A percentile compares a stretch with the other conserved stretches of the same genome.
Evolutionary conservation across 371 early-diverging fungal species (phyloP).

Genomic region (Antonospora locustae): DNA sequence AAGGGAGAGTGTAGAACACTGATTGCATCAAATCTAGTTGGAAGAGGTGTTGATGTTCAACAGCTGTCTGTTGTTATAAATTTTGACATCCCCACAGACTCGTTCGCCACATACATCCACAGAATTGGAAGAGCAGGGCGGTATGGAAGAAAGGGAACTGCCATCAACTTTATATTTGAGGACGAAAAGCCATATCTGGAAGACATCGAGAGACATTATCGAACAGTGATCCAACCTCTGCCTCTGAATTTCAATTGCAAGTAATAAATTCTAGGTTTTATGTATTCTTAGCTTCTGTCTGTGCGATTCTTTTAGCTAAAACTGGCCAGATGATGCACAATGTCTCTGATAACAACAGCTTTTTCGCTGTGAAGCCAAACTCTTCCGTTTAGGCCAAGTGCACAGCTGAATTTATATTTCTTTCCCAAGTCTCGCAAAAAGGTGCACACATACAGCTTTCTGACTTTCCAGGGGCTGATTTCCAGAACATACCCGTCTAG

Average conservation of each 20-base stretch:
- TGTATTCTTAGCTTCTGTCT: too few species aligned
- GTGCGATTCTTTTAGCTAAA: too few species aligned
- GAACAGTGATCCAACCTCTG: slow-evolving; percentile 83
- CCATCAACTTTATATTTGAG: slow-evolving; percentile 86
- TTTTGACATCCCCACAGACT: slow-evolving; percentile 85
- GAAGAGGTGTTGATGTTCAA: slow-evolving; percentile 97
- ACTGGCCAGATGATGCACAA: too few species aligned
- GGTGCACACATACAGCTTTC: slow-evolving; percentile 32
- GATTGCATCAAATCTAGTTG: slow-evolving; percentile 89
- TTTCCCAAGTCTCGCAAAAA: slow-evolving; percentile 23
- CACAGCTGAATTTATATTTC: slow-evolving; percentile 20
- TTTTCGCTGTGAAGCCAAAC: slow-evolving; percentile 33
- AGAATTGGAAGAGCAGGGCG: slow-evolving; percentile 95
- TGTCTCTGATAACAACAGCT: slow-evolving; percentile 13
- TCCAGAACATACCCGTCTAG: slow-evolving; percentile 30
- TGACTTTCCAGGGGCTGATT: slow-evolving; percentile 29
- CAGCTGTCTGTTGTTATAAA: slow-evolving; percentile 92
- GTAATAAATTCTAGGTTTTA: too few species aligned
- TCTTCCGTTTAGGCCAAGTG: slow-evolving; percentile 49
- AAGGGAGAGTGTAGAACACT: slow-evolving; percentile 71
- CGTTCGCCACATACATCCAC: slow-evolving; percentile 64
- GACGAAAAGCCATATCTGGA: slow-evolving; percentile 78
- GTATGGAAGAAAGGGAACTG: slow-evolving; percentile 97
- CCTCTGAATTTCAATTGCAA: slow-evolving; percentile 59
- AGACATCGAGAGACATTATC: slow-evolving; percentile 89